Evolutionary conservation across 306 rosid species (phyloP), one percentile per base, ranked within the genome.

Genomic region (Neltuma alba): DNA sequence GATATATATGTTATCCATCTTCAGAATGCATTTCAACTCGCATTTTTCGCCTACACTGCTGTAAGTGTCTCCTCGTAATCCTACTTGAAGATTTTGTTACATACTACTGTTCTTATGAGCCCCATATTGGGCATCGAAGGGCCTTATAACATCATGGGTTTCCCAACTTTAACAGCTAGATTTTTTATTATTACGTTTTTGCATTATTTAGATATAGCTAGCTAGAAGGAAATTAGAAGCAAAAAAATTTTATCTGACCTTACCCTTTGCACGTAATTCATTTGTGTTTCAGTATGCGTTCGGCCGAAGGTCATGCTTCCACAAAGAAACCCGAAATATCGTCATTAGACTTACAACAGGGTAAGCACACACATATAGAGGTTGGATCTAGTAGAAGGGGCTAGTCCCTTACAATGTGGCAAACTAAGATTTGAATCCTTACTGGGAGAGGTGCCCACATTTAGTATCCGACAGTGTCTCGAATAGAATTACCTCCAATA

Each of bases 11-110:
- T 54, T 14, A 2, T 67, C 48, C 36, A n/a, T 79, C 21, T 81
- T 75, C 91, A 93, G 94, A 93, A 93, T 84, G 94, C 97, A 31
- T 93, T 91, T 81, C 94, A 88, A 52, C 87, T 91, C 25, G 96
- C 97, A 33, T 93, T 93, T 82, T 89, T 93, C 25, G 86, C 89
- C 31, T 93, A 90, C 90, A 88, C 88, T 36, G 20, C 86, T 30
- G 97, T 93, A 83, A 84, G 97, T 54, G 12, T 52, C 36, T 75
- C 75, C 30, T 30, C 54, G 9, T 15, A 2, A 31, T 54, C 9
- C 1, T 25, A n/a, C n/a, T n/a, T n/a, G 9, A 23, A 54, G 21
- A 20, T 6, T 18, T 20, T 20, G n/a, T n/a, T n/a, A n/a, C n/a
- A n/a, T n/a, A n/a, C n/a, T n/a, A n/a, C n/a, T n/a, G n/a, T n/a